Conservation (phyloP, 257 asterid species). For the Solanum okadae region DNA sequence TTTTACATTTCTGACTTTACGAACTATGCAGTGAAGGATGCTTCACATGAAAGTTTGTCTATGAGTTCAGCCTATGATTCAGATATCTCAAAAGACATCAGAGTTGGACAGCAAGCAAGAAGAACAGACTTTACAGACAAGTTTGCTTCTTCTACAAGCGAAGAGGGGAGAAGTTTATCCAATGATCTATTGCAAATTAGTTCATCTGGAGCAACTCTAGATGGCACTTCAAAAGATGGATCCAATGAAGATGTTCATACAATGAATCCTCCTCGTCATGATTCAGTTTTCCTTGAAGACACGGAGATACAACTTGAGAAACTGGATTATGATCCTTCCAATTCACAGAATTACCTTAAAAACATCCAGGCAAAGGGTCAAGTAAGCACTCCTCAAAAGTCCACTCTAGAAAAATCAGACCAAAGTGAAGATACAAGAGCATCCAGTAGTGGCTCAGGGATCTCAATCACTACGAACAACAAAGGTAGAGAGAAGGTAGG, state of each 20-base stretch:
- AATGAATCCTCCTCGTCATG: neutral
- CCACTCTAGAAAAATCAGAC: neutral
- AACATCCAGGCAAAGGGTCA: neutral
- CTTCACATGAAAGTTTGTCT: neutral
- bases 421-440: neutral
- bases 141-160: neutral
- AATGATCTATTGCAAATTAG: neutral
- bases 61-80: neutral
- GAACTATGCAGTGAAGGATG: neutral
- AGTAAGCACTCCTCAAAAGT: conserved; percentile 3
- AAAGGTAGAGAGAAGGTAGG: neutral
- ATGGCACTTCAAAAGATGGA: neutral
- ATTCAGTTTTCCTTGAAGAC: neutral
- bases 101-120: neutral
- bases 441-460: neutral
- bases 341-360: neutral
- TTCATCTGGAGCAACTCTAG: neutral
- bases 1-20: neutral
- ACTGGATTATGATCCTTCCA: neutral
- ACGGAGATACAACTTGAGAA: neutral
- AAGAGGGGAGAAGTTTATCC: neutral
- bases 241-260: neutral
- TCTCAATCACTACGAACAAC: neutral
- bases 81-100: neutral
- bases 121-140: neutral